Evolutionary conservation across 2,329 filamentous ascomycete genomes (phyloP).

Genomic region (Verticillium isaacii): DNA sequence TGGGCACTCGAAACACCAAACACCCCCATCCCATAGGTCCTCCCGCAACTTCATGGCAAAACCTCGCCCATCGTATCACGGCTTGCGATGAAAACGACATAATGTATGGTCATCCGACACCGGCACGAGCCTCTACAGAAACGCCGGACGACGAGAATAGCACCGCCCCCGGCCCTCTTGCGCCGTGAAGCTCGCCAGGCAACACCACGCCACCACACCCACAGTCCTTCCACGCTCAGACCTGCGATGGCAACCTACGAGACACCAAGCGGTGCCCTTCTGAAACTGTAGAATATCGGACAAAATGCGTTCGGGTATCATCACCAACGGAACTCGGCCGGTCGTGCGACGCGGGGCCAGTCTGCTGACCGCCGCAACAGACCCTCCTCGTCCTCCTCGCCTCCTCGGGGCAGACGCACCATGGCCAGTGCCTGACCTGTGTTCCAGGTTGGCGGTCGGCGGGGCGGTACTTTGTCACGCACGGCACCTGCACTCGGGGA

Average conservation of each 20-base stretch:
- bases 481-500: not conserved
- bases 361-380: not conserved
- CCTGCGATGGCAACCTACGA: not conserved
- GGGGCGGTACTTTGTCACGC: not conserved
- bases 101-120: not conserved
- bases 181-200: not conserved
- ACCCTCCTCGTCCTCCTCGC: not conserved
- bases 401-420: not conserved
- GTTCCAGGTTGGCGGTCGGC: not conserved
- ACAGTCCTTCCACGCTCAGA: not conserved
- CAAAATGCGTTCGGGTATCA: not conserved
- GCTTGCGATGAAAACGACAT: no score
- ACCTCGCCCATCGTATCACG: not conserved
- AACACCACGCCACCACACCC: not conserved
- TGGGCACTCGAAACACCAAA: not conserved
- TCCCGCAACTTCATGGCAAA: not conserved
- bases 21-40: not conserved
- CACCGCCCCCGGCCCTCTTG: not conserved
- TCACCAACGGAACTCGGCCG: not conserved
- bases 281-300: not conserved
- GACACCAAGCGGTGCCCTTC: not conserved
- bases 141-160: not conserved
- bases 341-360: not conserved
- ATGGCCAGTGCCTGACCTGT: not conserved
- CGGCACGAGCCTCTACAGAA: not conserved